phyloP scores from a whole-genome alignment of 345 rosid genomes.

The Kernera saxatilis region DNA sequence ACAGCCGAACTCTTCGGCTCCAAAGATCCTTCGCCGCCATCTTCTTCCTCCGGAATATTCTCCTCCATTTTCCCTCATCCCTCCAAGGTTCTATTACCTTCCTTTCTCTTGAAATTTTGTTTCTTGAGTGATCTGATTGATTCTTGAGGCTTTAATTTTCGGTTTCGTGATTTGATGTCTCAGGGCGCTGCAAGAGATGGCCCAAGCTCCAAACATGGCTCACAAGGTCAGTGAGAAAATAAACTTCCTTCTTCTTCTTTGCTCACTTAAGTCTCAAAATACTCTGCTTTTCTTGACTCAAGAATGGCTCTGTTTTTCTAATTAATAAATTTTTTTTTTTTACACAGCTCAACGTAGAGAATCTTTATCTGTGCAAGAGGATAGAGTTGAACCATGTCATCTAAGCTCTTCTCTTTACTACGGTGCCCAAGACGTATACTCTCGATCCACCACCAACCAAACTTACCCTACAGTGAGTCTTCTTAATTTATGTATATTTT shows the following conservation, averaged over 20 bases:
- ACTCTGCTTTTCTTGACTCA: conserved; percentile 2
- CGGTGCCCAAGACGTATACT: conserved; percentile 83
- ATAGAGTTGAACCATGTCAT: conserved; percentile 49
- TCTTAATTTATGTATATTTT: background rate
- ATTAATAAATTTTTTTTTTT: background rate
- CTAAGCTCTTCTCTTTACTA: conserved; percentile 91
- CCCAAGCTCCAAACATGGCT: conserved; percentile 44
- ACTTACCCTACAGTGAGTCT: conserved; percentile 58
- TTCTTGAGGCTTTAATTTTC: conserved; percentile 14
- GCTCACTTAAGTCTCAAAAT: background rate
- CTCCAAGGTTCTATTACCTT: conserved; percentile 39
- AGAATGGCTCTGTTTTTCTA: conserved; percentile 7
- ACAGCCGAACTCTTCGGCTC: conserved; percentile 68
- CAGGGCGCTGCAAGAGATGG: conserved; percentile 55
- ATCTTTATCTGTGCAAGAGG: conserved; percentile 20
- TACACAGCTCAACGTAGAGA: conserved; percentile 39
- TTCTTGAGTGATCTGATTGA: background rate
- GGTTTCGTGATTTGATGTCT: background rate
- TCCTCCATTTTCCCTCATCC: conserved; percentile 73
- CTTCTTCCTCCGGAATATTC: conserved; percentile 56
- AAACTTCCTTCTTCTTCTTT: background rate
- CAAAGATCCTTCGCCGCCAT: conserved; percentile 42
- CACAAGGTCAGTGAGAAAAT: conserved; percentile 37
- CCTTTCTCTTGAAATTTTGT: background rate
- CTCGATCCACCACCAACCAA: conserved; percentile 40